Evolutionary conservation across 2,329 filamentous ascomycete genomes (phyloP).

Genomic region (Macroventuria anomochaeta): DNA sequence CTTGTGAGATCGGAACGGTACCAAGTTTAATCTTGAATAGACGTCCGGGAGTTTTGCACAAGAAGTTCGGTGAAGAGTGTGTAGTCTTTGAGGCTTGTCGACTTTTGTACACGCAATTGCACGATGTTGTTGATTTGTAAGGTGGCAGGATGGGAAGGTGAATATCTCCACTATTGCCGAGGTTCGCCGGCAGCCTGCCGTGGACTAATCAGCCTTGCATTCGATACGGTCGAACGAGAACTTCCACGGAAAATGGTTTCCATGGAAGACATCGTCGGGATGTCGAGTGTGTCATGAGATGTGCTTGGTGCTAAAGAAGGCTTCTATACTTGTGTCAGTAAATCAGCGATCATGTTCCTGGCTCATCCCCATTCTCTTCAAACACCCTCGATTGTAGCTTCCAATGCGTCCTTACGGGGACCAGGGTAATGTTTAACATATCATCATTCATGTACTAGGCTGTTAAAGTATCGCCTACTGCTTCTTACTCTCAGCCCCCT

Average conservation of each 20-base stretch:
- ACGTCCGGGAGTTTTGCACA: too few species aligned
- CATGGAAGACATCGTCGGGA: background rate
- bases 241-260: background rate
- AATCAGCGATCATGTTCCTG: too few species aligned
- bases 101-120: background rate
- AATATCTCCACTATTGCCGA: constrained; percentile 6
- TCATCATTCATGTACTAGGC: background rate
- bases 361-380: too few species aligned
- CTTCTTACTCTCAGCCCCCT: constrained; percentile 42
- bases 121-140: constrained; percentile 17
- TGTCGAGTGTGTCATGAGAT: background rate
- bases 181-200: constrained; percentile 9
- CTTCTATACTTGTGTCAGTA: background rate
- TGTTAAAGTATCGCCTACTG: constrained; percentile 11
- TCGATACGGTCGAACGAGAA: too few species aligned
- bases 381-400: too few species aligned
- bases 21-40: background rate
- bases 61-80: background rate
- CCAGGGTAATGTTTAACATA: background rate
- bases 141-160: constrained; percentile 8
- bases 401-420: too few species aligned
- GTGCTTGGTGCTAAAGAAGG: background rate
- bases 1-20: background rate
- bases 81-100: background rate
- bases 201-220: background rate